phyloP scores from a whole-genome alignment of 768 basidiomycete species.

The Termitomyces sp. region DNA sequence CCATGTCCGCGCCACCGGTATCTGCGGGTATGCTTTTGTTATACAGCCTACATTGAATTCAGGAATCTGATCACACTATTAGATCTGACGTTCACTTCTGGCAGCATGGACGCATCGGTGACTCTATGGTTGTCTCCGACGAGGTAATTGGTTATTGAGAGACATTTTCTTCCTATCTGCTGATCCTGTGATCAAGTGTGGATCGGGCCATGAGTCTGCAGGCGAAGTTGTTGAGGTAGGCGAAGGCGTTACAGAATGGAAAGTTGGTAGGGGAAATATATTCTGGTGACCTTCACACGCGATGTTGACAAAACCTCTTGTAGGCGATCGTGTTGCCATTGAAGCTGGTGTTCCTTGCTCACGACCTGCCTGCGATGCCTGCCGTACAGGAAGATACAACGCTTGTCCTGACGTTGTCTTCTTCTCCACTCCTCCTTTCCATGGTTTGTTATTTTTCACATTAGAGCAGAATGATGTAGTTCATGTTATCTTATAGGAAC shows the following conservation, averaged over 20 bases:
- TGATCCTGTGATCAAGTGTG: conserved; percentile 35
- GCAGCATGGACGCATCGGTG: conserved; percentile 63
- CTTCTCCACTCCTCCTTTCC: conserved; percentile 67
- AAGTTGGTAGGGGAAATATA: conserved; percentile 33
- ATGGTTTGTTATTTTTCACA: conserved; percentile 30
- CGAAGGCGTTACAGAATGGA: conserved; percentile 62
- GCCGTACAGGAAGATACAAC: conserved; percentile 61
- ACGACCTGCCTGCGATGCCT: conserved; percentile 52
- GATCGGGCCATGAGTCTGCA: conserved; percentile 67
- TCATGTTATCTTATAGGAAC: conserved; percentile 34
- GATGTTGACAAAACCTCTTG: background rate
- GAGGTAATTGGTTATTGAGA: conserved; percentile 31
- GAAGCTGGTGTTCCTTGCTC: conserved; percentile 68
- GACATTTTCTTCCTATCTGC: background rate
- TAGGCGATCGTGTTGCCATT: conserved; percentile 63
- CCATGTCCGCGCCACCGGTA: conserved; percentile 63
- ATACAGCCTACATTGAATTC: background rate
- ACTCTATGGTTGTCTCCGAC: conserved; percentile 65
- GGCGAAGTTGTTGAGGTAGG: conserved; percentile 61
- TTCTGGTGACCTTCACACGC: background rate
- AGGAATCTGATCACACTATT: background rate
- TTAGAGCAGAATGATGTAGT: background rate
- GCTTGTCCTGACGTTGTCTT: conserved; percentile 57
- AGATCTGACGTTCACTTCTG: conserved; percentile 75
- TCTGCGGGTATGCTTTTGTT: conserved; percentile 49